Percentiles rank a stretch among this genome's conserved stretches.
These are phyloP conservation scores for Claviceps humidiphila DNA, from an alignment of 2,329 filamentous ascomycete species.

Conservation along the genomic window DNA sequence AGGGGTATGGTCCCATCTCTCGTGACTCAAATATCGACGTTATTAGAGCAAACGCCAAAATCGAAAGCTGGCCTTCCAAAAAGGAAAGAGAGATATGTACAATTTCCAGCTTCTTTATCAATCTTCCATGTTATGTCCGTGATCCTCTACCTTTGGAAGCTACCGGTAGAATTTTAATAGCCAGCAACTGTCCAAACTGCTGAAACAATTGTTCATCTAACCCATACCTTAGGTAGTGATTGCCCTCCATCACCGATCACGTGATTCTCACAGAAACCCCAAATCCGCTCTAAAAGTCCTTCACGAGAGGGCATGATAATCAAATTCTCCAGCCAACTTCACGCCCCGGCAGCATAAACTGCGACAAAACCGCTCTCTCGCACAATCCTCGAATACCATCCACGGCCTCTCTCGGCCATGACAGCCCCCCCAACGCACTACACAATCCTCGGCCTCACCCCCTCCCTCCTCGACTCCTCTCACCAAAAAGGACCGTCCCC, in stretches of 20 bases:
- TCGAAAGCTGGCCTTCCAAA: neutral
- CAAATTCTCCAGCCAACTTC: neutral
- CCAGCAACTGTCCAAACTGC: neutral
- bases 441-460: conserved; percentile 44
- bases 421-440: conserved; percentile 35
- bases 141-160: neutral
- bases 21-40: too few species aligned
- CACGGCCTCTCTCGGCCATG: neutral
- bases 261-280: neutral
- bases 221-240: neutral
- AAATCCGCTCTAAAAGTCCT: neutral
- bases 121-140: neutral
- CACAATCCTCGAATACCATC: neutral
- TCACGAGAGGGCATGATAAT: neutral
- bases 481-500: conserved; percentile 17
- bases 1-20: too few species aligned
- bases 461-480: conserved; percentile 29
- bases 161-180: too few species aligned
- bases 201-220: neutral
- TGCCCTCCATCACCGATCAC: neutral
- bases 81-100: neutral
- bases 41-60: too few species aligned
- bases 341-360: too few species aligned
- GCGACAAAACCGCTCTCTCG: too few species aligned
- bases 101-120: neutral